Evolutionary conservation across 129 eudicot genomes (phyloP).

Genomic region (carrot (Daucus carota)): DH1_v3.0 NC_030387.2:25339001-25339500

Average conservation of each 20-base stretch:
- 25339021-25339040: constrained; percentile 62
- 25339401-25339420: constrained; percentile 78
- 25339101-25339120: constrained; percentile 39
- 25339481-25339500: constrained; percentile 72
- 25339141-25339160: constrained; percentile 79
- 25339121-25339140: constrained; percentile 45
- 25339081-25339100: constrained; percentile 57
- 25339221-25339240: constrained; percentile 14
- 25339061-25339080: constrained; percentile 66
- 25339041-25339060: constrained; percentile 71
- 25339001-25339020: constrained; percentile 43
- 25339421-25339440: constrained; percentile 75
- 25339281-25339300: no score
- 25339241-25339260: no score
- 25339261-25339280: no score
- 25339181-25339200: constrained; percentile 65
- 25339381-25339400: constrained; percentile 81
- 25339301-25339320: no score
- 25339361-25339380: no score
- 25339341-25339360: no score
- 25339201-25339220: constrained; percentile 86
- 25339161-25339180: constrained; percentile 85
- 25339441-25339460: constrained; percentile 83
- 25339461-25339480: constrained; percentile 80
- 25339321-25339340: no score